Percentiles rank a stretch among this genome's conserved stretches.
These are phyloP conservation scores for Alternaria sp. DNA, from an alignment of 2,329 filamentous ascomycete genomes.

Conservation along the genomic window DNA sequence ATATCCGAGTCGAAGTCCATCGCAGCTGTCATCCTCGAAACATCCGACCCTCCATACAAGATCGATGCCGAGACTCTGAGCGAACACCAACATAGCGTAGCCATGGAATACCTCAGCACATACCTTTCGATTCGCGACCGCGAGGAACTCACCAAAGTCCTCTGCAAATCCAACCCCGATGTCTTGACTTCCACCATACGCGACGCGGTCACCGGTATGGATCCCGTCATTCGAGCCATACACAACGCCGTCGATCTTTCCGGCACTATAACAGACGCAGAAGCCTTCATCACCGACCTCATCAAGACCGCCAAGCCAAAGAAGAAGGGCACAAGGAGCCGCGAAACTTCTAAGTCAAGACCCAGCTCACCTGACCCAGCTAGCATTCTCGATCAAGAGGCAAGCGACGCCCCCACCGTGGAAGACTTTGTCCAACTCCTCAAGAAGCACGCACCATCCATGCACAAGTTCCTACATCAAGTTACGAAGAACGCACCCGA, in stretches of 20 bases:
- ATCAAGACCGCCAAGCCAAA: conserved; percentile 61
- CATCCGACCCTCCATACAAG: conserved; percentile 48
- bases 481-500: conserved; percentile 71
- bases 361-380: conserved; percentile 30
- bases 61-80: conserved; percentile 57
- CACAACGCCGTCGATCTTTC: conserved; percentile 75
- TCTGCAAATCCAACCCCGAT: conserved; percentile 74
- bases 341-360: conserved; percentile 28
- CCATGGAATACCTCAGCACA: conserved; percentile 73
- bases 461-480: conserved; percentile 75
- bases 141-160: conserved; percentile 69
- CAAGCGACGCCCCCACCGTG: conserved; percentile 60
- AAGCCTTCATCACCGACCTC: conserved; percentile 74
- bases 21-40: conserved; percentile 68
- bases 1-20: conserved; percentile 65
- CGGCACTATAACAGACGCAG: conserved; percentile 69
- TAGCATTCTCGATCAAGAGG: conserved; percentile 28
- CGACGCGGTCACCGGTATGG: conserved; percentile 70
- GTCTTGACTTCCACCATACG: conserved; percentile 72
- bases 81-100: conserved; percentile 67
- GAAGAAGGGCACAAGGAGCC: conserved; percentile 36
- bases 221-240: conserved; percentile 74
- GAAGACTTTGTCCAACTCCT: conserved; percentile 75
- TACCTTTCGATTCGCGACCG: conserved; percentile 75
- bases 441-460: conserved; percentile 65